phyloP scores from a whole-genome alignment of 768 basidiomycete species.

The Crepidotus variabilis region DNA sequence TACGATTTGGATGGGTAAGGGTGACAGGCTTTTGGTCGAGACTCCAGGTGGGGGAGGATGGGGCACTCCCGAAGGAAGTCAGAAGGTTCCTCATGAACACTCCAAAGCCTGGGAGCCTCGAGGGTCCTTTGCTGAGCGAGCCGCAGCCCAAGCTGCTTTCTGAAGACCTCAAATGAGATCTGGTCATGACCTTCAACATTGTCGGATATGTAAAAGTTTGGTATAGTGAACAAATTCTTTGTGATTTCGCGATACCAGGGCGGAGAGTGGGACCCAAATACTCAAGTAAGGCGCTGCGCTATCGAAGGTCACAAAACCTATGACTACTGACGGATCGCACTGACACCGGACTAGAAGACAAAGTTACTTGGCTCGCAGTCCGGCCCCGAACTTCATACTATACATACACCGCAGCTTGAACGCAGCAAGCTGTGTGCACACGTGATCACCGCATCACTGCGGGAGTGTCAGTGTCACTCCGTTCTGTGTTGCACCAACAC shows the following conservation, averaged over 20 bases:
- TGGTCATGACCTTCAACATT: constrained; percentile 6
- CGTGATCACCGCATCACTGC: neutral
- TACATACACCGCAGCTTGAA: too few species aligned
- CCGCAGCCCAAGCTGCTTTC: constrained; percentile 60
- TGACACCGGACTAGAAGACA: too few species aligned
- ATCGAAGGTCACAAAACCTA: too few species aligned
- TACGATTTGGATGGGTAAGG: constrained; percentile 84
- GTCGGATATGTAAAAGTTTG: too few species aligned
- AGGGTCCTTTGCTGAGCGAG: constrained; percentile 64
- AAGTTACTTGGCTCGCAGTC: too few species aligned
- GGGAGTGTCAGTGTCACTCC: neutral
- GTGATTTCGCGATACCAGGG: too few species aligned
- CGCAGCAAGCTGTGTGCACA: neutral
- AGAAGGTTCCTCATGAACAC: constrained; percentile 28
- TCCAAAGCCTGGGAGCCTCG: constrained; percentile 61
- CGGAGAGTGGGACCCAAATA: too few species aligned
- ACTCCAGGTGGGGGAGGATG: constrained; percentile 92
- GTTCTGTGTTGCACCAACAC: neutral
- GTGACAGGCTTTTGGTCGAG: constrained; percentile 76
- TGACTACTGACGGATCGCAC: too few species aligned
- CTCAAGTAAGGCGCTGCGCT: too few species aligned
- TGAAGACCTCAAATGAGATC: neutral
- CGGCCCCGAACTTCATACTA: too few species aligned
- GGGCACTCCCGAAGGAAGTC: constrained; percentile 44
- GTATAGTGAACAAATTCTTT: too few species aligned